These are phyloP conservation scores for Tilletiaria anomala DNA, from an alignment of 1,284 basidiomycete genomes.

Conservation along the genomic window DNA sequence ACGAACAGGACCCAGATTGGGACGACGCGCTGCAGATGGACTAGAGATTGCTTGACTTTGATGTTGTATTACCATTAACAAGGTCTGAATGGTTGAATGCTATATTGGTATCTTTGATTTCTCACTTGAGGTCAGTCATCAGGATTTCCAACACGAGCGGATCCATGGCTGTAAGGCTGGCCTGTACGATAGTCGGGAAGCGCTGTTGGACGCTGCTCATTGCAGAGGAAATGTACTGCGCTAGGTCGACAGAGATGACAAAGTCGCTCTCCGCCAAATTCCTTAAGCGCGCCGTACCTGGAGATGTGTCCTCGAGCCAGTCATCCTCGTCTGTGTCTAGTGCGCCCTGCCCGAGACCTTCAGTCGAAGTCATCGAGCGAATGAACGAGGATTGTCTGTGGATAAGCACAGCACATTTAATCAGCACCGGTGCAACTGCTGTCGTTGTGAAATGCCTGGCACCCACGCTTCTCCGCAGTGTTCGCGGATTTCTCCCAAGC, in stretches of 20 bases:
- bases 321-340: slow-evolving; percentile 9
- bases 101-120: too few relatives aligned
- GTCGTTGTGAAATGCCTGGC: too few relatives aligned
- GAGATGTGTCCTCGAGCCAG: slow-evolving; percentile 26
- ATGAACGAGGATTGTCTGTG: too few relatives aligned
- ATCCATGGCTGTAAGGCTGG: slow-evolving; percentile 17
- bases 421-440: too few relatives aligned
- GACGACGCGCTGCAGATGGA: too few relatives aligned
- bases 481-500: slow-evolving; percentile 23
- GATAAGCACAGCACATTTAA: too few relatives aligned
- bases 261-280: slow-evolving; percentile 16
- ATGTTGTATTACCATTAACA: too few relatives aligned
- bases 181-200: slow-evolving; percentile 7
- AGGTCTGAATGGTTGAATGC: too few relatives aligned
- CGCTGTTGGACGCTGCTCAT: slow-evolving; percentile 15
- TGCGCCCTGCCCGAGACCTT: slow-evolving; percentile 12
- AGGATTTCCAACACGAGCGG: slow-evolving; percentile 30
- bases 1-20: too few relatives aligned
- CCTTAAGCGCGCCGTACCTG: slow-evolving; percentile 18
- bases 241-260: slow-evolving; percentile 12
- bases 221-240: slow-evolving; percentile 11
- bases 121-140: not conserved
- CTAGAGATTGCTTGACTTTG: too few relatives aligned
- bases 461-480: not conserved
- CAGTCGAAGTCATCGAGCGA: too few relatives aligned